Conservation (phyloP, 2,329 filamentous ascomycete species). For the Aspergillus sp. region DNA sequence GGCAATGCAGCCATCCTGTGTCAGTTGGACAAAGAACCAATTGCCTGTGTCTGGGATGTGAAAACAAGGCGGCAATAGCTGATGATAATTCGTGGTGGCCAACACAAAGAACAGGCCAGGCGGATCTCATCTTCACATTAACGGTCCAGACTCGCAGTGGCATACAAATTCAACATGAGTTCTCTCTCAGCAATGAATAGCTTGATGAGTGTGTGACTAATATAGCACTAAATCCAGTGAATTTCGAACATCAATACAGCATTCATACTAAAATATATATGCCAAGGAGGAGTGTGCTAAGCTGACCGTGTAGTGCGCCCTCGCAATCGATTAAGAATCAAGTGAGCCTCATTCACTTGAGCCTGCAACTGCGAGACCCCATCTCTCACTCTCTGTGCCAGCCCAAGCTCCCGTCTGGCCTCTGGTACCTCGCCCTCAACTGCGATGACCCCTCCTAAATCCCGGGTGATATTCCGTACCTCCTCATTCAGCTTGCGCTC, state of each 20-base stretch:
- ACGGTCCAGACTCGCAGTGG: too few relatives aligned
- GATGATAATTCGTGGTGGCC: too few relatives aligned
- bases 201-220: too few relatives aligned
- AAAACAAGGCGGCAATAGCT: too few relatives aligned
- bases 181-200: too few relatives aligned
- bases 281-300: background rate
- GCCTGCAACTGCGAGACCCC: background rate
- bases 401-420: background rate
- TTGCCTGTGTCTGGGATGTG: background rate
- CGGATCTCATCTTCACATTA: too few relatives aligned
- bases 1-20: background rate
- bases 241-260: too few relatives aligned
- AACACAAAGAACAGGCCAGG: too few relatives aligned
- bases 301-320: background rate
- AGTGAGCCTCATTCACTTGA: background rate
- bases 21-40: background rate
- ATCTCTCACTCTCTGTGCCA: background rate
- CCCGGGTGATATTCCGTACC: background rate
- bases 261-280: too few relatives aligned
- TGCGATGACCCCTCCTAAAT: background rate
- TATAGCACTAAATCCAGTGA: too few relatives aligned
- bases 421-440: conserved; percentile 6
- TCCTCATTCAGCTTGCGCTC: background rate
- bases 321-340: background rate
- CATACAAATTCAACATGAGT: too few relatives aligned